Conservation (phyloP, 768 basidiomycete genomes). For the Amyloporia xantha region DNA sequence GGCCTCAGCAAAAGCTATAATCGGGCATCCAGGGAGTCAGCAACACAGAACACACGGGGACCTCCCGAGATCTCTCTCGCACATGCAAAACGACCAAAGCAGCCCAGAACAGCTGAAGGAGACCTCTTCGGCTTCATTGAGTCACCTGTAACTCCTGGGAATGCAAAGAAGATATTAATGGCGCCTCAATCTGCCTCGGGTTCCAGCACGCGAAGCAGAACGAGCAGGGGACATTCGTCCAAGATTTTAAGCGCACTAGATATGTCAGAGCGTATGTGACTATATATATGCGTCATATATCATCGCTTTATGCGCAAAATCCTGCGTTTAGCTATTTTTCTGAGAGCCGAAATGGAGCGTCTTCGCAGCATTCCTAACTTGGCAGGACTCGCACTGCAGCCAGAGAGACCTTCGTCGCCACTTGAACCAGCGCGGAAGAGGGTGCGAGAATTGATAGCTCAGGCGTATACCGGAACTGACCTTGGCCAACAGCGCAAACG, state of each 20-base stretch:
- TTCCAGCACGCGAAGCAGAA: slow-evolving; percentile 12
- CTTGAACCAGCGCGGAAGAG: background rate
- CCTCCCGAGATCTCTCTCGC: slow-evolving; percentile 19
- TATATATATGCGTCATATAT: background rate
- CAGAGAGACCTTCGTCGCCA: background rate
- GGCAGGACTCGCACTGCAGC: slow-evolving; percentile 7
- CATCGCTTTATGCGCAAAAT: background rate
- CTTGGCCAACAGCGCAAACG: no score
- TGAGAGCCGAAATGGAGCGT: slow-evolving; percentile 13
- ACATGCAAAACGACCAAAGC: slow-evolving; percentile 12
- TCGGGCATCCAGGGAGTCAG: background rate
- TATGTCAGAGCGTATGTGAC: slow-evolving; percentile 12
- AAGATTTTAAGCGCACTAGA: slow-evolving; percentile 12
- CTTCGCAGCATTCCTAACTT: slow-evolving; percentile 13
- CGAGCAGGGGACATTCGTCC: slow-evolving; percentile 1
- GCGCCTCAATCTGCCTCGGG: slow-evolving; percentile 1
- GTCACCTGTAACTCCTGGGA: background rate
- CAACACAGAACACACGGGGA: background rate
- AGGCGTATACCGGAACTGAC: no score
- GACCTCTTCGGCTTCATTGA: background rate
- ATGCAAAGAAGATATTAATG: background rate
- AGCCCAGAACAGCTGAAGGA: background rate
- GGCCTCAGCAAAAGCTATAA: slow-evolving; percentile 12
- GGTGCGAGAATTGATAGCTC: no score
- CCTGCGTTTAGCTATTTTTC: slow-evolving; percentile 5